Base-by-base conservation (phyloP, 768 basidiomycete species). In the Leccinum subtestaceum region DNA sequence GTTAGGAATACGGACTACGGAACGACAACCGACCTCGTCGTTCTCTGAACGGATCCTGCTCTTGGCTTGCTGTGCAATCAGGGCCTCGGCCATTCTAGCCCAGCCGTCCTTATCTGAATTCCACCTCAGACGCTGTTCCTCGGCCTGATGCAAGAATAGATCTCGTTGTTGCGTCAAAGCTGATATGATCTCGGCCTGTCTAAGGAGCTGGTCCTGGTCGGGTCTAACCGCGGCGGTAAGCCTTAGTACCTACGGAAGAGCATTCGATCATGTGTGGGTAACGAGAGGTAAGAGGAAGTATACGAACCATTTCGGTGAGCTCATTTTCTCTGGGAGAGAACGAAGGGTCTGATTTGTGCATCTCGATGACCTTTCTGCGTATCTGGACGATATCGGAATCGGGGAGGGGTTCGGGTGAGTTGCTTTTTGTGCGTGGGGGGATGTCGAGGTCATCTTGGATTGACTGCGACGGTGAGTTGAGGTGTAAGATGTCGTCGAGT, bases 51-150 rank as follows among this genome's bases (percentile, higher is more conserved):
- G 68, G 6, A 68, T 66, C n/a, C 74, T 70, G 46, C 72, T 80
- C 57, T 76, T 77, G 48, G 79, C 75, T 48, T 81, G 69, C 45
- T 73, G 82, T 2, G 76, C 67, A 56, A 88, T 76, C 36, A 91
- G 75, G 8, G 86, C 87, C 62, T 91, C 88, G 1, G 87, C 82
- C 63, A 80, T 83, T 56, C 89, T 76, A 5, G 78, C 80, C 86
- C 88, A 91, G 2, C 80, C 76, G 15, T 83, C 82, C 64, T 80
- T 79, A 69, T 91, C 88, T 1, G 81, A 78, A 32, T 81, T 74
- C 85, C 85, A 88, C 38, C 81, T 77, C 7, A 76, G 74, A n/a
- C 80, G 78, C 57, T 89, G 84, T 55, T 88, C 84, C 45, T 83
- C 78, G 7, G 78, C 74, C 43, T 83, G 80, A 21, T 70, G 71